Base-by-base conservation (phyloP, 345 rosid genomes). In the Euphorbia pulcherrima region DNA sequence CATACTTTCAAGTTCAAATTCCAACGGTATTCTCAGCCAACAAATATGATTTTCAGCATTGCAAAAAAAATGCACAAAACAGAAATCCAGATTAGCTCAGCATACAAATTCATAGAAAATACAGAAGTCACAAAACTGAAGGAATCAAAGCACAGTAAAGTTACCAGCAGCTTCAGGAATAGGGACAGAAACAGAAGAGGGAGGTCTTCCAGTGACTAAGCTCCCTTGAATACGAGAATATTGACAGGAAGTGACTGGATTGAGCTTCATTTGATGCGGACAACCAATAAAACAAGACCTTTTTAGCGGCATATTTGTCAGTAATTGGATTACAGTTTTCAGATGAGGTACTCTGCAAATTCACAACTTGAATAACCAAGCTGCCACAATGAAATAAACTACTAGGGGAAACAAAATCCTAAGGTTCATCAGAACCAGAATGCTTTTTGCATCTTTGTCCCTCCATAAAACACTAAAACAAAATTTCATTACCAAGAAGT, bases 261-360 rank as follows among this genome's bases (percentile, higher is more conserved):
- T 77, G 60, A 86, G 64, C 76, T 77, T 83, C 53, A 81, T 4
- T 16, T 81, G 88, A 62, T 69, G 76, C 3, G 87, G 72, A 35
- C 75, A 77, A 29, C 84, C 84, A 54, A 46, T 40, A 47, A 78
- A 24, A 51, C 67, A 61, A 21, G 76, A 78, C 44, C 72, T 73
- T 53, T 71, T 29, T 6, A 73, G 71, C 35, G 78, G 73, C 88
- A 88, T 86, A 56, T 88, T 83, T 6, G 72, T 77, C 29, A 88
- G 89, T 24, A 88, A 73, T 74, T 86, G 89, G 48, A 67, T 33
- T 35, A 82, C 86, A 10, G 89, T 85, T 81, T 72, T 70, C 54
- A 86, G 78, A 79, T 83, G 89, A 59, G 91, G 84, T 67, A 74
- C 82, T 28, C 91, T 88, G 87, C 74, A 79, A 64, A 40, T 27